phyloP scores from a whole-genome alignment of 2,329 filamentous ascomycete genomes.

The Fusarium sp. region DNA sequence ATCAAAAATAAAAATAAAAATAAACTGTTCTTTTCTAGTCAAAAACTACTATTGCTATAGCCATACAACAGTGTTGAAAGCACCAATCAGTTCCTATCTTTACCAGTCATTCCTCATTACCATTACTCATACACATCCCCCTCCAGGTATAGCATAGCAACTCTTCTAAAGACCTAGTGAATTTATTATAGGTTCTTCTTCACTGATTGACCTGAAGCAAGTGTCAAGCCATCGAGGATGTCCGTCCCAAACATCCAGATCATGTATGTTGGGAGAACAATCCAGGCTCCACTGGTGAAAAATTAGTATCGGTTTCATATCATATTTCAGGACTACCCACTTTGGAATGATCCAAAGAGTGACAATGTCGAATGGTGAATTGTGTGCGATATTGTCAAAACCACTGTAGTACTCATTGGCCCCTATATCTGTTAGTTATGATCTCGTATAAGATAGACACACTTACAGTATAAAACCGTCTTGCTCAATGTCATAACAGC shows the following conservation, averaged over 20 bases:
- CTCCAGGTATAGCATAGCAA: not conserved
- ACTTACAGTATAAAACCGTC: conserved; percentile 70
- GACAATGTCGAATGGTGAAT: conserved; percentile 57
- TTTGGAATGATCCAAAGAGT: conserved; percentile 69
- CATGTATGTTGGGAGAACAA: conserved; percentile 65
- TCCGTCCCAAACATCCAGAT: conserved; percentile 61
- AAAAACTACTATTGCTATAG: not conserved
- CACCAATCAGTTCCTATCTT: not conserved
- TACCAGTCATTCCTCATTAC: conserved; percentile 17
- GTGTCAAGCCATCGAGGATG: conserved; percentile 59
- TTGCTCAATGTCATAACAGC: conserved; percentile 71
- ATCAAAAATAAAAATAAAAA: not conserved
- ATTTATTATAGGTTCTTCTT: not conserved
- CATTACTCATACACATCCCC: not conserved
- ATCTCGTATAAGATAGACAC: fast-evolving
- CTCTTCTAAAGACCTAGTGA: fast-evolving
- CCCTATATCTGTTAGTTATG: conserved; percentile 51
- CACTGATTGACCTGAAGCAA: conserved; percentile 49
- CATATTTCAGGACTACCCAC: conserved; percentile 50
- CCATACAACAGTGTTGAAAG: not conserved
- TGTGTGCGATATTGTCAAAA: conserved; percentile 69
- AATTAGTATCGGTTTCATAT: not conserved
- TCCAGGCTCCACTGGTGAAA: conserved; percentile 62
- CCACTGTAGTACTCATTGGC: conserved; percentile 66
- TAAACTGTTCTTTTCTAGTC: not conserved